Percentiles rank a stretch among this genome's conserved stretches.
Conservation (phyloP, 306 rosid species). For the Dalbergia oliveri region DNA sequence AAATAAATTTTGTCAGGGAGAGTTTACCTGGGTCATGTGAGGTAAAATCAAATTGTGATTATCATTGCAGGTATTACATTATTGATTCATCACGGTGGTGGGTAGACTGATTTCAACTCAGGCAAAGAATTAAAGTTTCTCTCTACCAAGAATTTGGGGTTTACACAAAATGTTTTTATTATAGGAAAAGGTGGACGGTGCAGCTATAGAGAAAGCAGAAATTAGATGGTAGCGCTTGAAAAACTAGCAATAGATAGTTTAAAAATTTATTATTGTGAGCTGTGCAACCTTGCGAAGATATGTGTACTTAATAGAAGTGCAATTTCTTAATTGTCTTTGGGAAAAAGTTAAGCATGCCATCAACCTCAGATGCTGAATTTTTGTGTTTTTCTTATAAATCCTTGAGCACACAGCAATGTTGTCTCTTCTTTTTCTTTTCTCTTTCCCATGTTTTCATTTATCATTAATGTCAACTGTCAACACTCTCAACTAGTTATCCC, state of each 20-base stretch:
- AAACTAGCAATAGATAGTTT: not conserved
- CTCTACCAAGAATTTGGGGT: conserved; percentile 7
- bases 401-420: not conserved
- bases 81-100: not conserved
- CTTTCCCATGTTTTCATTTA: not conserved
- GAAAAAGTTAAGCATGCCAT: not conserved
- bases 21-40: conserved; percentile 81
- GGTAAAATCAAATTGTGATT: conserved; percentile 57
- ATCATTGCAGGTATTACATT: not conserved
- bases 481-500: not conserved
- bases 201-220: conserved; percentile 23
- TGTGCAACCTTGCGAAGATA: conserved; percentile 18
- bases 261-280: not conserved
- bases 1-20: conserved; percentile 73
- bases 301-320: not conserved
- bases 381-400: not conserved
- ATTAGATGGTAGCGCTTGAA: conserved; percentile 17
- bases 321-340: conserved; percentile 7
- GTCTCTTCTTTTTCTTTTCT: not conserved
- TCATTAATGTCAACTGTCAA: not conserved
- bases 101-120: conserved; percentile 6
- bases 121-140: conserved; percentile 14
- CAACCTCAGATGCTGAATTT: conserved; percentile 10
- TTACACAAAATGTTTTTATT: not conserved
- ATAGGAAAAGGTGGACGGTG: conserved; percentile 16